phyloP scores from a whole-genome alignment of 192 early-diverging fungal genomes.

The Rhizophagus sp. region DNA sequence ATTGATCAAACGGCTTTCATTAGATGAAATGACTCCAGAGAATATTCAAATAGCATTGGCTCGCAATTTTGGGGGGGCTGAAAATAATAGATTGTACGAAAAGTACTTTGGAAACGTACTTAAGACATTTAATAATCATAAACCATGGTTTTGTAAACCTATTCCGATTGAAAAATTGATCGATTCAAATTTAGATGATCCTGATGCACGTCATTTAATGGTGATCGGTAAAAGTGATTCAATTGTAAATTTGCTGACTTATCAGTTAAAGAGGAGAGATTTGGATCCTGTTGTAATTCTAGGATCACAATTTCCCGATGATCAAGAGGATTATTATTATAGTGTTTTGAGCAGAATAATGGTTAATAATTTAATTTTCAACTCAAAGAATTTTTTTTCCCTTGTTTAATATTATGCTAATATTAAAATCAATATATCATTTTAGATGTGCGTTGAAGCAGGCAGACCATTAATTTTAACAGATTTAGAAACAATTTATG shows the following conservation, averaged over 20 bases:
- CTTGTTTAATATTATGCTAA: no score
- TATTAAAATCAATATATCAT: no score
- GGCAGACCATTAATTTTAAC: constrained; percentile 26
- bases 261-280: neutral
- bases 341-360: constrained; percentile 21
- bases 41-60: constrained; percentile 13
- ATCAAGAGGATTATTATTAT: neutral
- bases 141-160: neutral
- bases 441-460: constrained; percentile 30
- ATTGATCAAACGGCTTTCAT: neutral
- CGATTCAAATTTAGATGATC: constrained; percentile 18
- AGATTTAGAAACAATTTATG: constrained; percentile 22
- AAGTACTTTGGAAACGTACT: neutral
- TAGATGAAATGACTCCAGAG: neutral
- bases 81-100: neutral
- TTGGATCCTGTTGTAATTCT: constrained; percentile 23
- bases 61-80: constrained; percentile 29
- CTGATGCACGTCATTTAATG: constrained; percentile 19
- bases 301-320: constrained; percentile 24
- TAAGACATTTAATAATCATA: neutral
- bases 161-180: constrained; percentile 10
- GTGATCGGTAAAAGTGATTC: constrained; percentile 25
- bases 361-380: neutral
- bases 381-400: no score
- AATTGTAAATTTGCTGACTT: constrained; percentile 13